Conservation (phyloP, 106 monocot genomes). For the Dendrobium nobile region DNA sequence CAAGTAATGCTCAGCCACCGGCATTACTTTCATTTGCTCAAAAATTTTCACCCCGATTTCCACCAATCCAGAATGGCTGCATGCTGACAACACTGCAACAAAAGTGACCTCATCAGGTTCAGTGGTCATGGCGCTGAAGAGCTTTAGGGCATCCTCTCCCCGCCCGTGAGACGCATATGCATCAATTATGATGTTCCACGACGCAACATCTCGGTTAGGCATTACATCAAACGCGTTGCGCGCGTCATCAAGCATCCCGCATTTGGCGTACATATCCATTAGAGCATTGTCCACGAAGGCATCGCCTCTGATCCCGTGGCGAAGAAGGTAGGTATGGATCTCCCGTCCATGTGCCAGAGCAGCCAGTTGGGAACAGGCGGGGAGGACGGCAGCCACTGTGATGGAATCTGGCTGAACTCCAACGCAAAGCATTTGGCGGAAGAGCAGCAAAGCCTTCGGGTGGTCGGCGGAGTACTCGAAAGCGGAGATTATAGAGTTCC, state of each 20-base stretch:
- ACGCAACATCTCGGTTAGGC: constrained; percentile 29
- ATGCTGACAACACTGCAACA: constrained; percentile 60
- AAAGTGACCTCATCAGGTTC: constrained; percentile 60
- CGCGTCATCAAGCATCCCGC: constrained; percentile 33
- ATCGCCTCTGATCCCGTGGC: constrained; percentile 34
- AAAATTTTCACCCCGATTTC: constrained; percentile 39
- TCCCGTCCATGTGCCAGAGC: constrained; percentile 43
- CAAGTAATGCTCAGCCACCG: constrained; percentile 59
- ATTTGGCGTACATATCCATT: constrained; percentile 84
- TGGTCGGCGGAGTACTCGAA: constrained; percentile 38
- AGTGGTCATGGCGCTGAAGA: constrained; percentile 43
- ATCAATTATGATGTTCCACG: constrained; percentile 83
- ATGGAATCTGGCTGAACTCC: constrained; percentile 41
- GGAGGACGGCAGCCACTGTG: constrained; percentile 53
- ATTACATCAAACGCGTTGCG: constrained; percentile 32
- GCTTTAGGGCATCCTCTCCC: constrained; percentile 33
- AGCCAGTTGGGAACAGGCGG: constrained; percentile 61
- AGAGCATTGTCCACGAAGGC: constrained; percentile 55
- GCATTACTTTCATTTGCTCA: constrained; percentile 35
- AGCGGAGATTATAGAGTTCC: constrained; percentile 72
- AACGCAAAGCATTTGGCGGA: constrained; percentile 33
- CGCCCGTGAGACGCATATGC: constrained; percentile 57
- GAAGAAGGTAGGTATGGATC: constrained; percentile 45
- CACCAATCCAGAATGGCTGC: constrained; percentile 67
- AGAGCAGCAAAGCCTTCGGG: constrained; percentile 23